Evolutionary conservation across 2,329 filamentous ascomycete species (phyloP), one percentile per base, ranked within the genome.

Genomic region (Thermochaetoides dissita): DNA sequence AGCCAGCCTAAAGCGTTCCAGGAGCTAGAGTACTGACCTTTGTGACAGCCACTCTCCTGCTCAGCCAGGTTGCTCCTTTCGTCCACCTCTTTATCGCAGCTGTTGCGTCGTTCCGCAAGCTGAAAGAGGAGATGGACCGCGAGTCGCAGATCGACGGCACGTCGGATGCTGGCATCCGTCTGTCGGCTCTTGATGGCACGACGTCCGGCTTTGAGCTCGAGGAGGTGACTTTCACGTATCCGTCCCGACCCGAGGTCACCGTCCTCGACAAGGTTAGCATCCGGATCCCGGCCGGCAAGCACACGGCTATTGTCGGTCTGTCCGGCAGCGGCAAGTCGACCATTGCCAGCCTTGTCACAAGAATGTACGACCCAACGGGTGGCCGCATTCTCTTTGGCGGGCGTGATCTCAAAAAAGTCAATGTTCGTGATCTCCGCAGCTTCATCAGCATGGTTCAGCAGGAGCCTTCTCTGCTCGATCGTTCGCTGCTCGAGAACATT

Each of bases 301-400:
- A 65, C 46, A 76, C 73, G 0, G 74, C 72, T 3, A 63, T 78
- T 30, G 72, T 78, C 2, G 75, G 74, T 0, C 63, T 72, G 1
- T 76, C 71, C 1, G 74, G 74, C 1, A 72, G 68, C 42, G 73
- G 71, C 3, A 76, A 76, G 47, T 74, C 70, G 6, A 76, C 71
- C 2, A 59, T 77, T 33, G 56, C 57, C 2, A 48, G 50, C 2
- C 51, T 60, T 7, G 36, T 74, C 1, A 67, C 72, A 33, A 63
- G 77, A 33, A 64, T 79, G 30, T 79, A 81, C 48, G 69, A 76
- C 40, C 69, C 72, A 0, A 63, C 63, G 0, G 57, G 60, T 4
- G 75, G 74, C 3, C 52, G 51, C 0, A 59, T 77, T 3, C 50
- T 58, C 1, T 53, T 74, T 3, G 70, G 70, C 52, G 70, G 67